Evolutionary conservation across 495 filamentous ascomycete genomes (phyloP).

Genomic region (Copromyces sp.): DNA sequence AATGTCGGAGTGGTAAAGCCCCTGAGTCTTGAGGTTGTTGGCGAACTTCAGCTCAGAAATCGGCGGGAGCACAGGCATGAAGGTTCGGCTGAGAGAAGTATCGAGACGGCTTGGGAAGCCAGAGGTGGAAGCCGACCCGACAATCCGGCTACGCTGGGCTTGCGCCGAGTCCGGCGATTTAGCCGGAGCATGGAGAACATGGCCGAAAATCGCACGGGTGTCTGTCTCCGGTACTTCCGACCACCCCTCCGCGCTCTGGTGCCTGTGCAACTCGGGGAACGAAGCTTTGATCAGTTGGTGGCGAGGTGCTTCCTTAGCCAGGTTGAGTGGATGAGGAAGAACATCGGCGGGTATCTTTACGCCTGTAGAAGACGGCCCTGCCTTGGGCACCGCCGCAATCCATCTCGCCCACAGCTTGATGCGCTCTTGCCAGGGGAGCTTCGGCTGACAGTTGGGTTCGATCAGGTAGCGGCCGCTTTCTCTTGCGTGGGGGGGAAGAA

Average conservation of each 20-base stretch:
- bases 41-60: constrained; percentile 9
- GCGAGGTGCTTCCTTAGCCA: neutral
- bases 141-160: constrained; percentile 2
- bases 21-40: constrained; percentile 12
- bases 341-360: constrained; percentile 6
- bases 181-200: constrained; percentile 24
- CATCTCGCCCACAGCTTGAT: constrained; percentile 31
- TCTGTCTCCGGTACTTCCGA: constrained; percentile 12
- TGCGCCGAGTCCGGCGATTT: neutral
- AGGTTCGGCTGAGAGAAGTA: constrained; percentile 9
- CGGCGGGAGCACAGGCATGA: constrained; percentile 17
- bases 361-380: neutral
- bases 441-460: constrained; percentile 14
- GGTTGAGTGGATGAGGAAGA: constrained; percentile 7
- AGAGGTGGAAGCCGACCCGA: constrained; percentile 14
- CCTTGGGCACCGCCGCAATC: constrained; percentile 7
- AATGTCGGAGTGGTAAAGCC: constrained; percentile 15
- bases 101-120: neutral
- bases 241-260: constrained; percentile 16
- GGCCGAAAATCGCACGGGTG: constrained; percentile 32
- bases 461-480: constrained; percentile 17
- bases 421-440: constrained; percentile 35
- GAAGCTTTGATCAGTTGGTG: neutral
- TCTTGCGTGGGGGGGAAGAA: constrained; percentile 3
- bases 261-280: neutral